A percentile compares a stretch with the other conserved stretches of the same genome.
These are phyloP conservation scores for Cladophialophora chaetospira DNA, from an alignment of 2,329 filamentous ascomycete genomes.

Conservation along the genomic window DNA sequence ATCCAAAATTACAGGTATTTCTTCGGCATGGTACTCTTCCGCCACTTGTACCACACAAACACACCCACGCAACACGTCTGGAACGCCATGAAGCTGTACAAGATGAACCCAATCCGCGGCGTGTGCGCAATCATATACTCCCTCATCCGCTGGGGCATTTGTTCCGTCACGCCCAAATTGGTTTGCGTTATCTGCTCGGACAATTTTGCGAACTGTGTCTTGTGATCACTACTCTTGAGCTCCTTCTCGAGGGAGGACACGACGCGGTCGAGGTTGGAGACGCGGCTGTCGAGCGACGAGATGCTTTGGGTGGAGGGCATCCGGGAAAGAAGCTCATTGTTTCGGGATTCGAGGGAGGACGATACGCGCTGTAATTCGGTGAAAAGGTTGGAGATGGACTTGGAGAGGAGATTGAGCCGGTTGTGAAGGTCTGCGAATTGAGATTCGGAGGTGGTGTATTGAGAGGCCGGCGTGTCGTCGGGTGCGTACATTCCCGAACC, in stretches of 20 bases:
- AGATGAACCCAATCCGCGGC: slow-evolving; percentile 62
- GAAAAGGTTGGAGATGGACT: slow-evolving; percentile 59
- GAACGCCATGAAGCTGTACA: slow-evolving; percentile 72
- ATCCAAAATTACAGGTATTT: slow-evolving; percentile 70
- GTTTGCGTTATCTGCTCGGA: slow-evolving; percentile 57
- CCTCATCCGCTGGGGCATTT: slow-evolving; percentile 46
- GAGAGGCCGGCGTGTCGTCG: slow-evolving; percentile 48
- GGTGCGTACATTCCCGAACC: slow-evolving; percentile 37
- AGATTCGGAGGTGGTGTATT: slow-evolving; percentile 48
- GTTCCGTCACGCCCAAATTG: slow-evolving; percentile 55
- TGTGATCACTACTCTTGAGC: slow-evolving; percentile 53
- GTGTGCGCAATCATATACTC: slow-evolving; percentile 36
- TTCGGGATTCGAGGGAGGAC: slow-evolving; percentile 54
- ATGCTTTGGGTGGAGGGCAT: slow-evolving; percentile 43
- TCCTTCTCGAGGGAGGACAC: slow-evolving; percentile 56
- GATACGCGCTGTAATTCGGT: slow-evolving; percentile 56
- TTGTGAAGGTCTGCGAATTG: slow-evolving; percentile 86
- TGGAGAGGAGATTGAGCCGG: slow-evolving; percentile 67
- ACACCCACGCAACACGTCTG: slow-evolving; percentile 70
- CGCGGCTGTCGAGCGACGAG: slow-evolving; percentile 46
- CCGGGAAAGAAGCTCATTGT: slow-evolving; percentile 53
- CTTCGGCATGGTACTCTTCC: slow-evolving; percentile 76
- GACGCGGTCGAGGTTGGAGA: slow-evolving; percentile 57
- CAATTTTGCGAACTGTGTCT: slow-evolving; percentile 55
- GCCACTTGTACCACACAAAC: slow-evolving; percentile 79